Base-by-base conservation (phyloP, 2,329 filamentous ascomycete genomes). In the Exophiala spinifera region DNA sequence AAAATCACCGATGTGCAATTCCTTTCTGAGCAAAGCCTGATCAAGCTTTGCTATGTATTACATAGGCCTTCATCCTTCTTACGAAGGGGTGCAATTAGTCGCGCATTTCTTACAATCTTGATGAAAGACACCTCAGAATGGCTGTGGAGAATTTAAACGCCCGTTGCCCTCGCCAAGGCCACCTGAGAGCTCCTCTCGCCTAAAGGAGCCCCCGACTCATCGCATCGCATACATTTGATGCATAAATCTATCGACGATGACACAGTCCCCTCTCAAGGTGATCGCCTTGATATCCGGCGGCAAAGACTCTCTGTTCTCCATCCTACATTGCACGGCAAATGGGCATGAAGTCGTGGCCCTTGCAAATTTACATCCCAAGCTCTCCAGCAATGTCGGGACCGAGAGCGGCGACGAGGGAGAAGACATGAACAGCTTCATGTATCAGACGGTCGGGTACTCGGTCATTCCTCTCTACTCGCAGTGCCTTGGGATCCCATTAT, bases 341-440 rank as follows among this genome's bases (percentile, higher is more conserved):
- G 91, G 89, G 20, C 92, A 97, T 72, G 80, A 81, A 59, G 77
- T 99, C 44, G 82, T 96, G 47, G 94, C 94, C 6, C 77, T 99
- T 45, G 94, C 89, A 46, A 99, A 99, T 71, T 77, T 99, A 51
- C 81, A 91, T 68, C 92, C 90, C 47, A 74, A 59, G 44, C 62
- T 49, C 4, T n/a, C 6, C 2, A 28, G 10, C 42, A 25, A 44
- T 25, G 42, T 3, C 4, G 7, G 11, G 7, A n/a, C 21, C n/a
- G 69, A 66, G n/a, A n/a, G n/a, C 45, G 75, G 69, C 21, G 58
- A 44, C 17, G 75, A 79, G 33, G 75, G 78, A 59, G 74, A 79
- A 52, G 89, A 97, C 70, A 79, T 95, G 64, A 90, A 99, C 72
- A 96, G 91, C 75, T 97, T 94, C 84, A 99, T 99, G 94, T 99